phyloP scores from a whole-genome alignment of 441 rosid species.

The Mallotus repandus region DNA sequence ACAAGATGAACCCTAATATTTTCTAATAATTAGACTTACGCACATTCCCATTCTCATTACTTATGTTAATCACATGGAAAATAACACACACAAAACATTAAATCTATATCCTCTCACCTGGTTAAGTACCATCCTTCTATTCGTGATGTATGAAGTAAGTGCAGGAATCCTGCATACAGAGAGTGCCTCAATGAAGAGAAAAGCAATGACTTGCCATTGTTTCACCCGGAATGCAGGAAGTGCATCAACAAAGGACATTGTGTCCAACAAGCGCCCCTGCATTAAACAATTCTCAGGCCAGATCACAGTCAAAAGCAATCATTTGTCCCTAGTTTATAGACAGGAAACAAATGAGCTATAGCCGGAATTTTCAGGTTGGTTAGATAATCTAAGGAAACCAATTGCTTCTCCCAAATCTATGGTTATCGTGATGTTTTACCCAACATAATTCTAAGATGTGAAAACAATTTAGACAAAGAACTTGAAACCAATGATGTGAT shows the following conservation, averaged over 20 bases:
- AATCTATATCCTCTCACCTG: constrained; percentile 37
- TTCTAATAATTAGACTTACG: neutral
- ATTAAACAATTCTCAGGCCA: constrained; percentile 11
- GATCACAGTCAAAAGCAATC: neutral
- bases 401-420: neutral
- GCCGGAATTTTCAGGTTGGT: too few species aligned
- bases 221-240: constrained; percentile 64
- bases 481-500: neutral
- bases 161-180: constrained; percentile 66
- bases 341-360: too few species aligned
- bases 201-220: constrained; percentile 78
- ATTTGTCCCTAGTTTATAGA: too few species aligned
- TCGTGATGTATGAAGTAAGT: constrained; percentile 50
- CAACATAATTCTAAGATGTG: neutral
- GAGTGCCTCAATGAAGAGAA: constrained; percentile 76
- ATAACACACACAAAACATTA: neutral
- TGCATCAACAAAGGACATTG: constrained; percentile 80
- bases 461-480: neutral
- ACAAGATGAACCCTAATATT: neutral
- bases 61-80: neutral
- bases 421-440: neutral
- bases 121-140: constrained; percentile 51
- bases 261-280: constrained; percentile 74
- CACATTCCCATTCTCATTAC: neutral
- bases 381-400: too few species aligned